A percentile compares a stretch with the other conserved stretches of the same genome.
Conservation (phyloP, 2,329 filamentous ascomycete genomes). For the Hypomyces rosellus region DNA sequence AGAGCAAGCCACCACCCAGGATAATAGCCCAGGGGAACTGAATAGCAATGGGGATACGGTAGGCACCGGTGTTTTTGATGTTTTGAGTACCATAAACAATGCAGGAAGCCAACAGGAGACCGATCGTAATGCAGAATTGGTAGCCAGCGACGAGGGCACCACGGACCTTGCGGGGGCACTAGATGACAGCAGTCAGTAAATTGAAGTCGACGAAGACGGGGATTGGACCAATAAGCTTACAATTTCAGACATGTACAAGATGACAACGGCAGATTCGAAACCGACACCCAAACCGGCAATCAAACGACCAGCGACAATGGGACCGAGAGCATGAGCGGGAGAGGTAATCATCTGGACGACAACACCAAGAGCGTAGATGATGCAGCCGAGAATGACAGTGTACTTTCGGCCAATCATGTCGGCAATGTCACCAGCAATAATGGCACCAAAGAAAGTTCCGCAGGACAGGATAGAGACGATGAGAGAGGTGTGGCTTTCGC, state of each 20-base stretch:
- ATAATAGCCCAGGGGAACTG: constrained; percentile 79
- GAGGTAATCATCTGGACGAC: constrained; percentile 57
- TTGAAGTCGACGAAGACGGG: not conserved
- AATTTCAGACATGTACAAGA: constrained; percentile 85
- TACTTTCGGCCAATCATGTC: constrained; percentile 68
- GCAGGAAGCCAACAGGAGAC: constrained; percentile 66
- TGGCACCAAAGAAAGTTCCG: constrained; percentile 71
- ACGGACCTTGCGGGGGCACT: constrained; percentile 62
- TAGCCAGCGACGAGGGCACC: constrained; percentile 76
- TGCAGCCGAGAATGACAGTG: constrained; percentile 65
- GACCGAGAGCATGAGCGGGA: constrained; percentile 42
- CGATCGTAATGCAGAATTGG: constrained; percentile 78
- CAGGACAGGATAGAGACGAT: constrained; percentile 72
- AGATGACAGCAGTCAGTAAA: constrained; percentile 12
- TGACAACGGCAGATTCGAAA: constrained; percentile 73
- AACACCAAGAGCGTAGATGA: constrained; percentile 63
- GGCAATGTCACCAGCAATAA: constrained; percentile 71
- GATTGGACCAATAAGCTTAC: constrained; percentile 29
- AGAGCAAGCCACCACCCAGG: constrained; percentile 62
- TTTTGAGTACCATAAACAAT: constrained; percentile 67
- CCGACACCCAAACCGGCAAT: constrained; percentile 73
- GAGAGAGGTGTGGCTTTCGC: constrained; percentile 42
- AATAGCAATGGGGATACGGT: constrained; percentile 74
- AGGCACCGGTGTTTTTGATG: constrained; percentile 56
- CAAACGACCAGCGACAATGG: constrained; percentile 67